Percentiles rank a stretch among this genome's conserved stretches.
phyloP scores from a whole-genome alignment of 345 rosid species.

The Bruguiera parviflora region DNA sequence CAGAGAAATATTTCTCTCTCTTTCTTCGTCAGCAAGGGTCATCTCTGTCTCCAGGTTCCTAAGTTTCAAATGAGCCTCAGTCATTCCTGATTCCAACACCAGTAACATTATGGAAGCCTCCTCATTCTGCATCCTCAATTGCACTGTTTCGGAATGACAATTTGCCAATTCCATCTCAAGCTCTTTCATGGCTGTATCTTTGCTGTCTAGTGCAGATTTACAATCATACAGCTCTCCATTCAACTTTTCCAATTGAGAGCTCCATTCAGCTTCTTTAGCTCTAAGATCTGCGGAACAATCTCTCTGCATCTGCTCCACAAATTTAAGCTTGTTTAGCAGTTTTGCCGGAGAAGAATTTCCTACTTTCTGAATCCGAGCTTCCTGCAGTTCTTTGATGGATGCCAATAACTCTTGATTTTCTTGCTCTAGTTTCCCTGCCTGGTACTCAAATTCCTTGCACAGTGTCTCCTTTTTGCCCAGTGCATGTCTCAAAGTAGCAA shows the following conservation, averaged over 20 bases:
- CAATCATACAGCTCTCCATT: not conserved
- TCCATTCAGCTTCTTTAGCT: not conserved
- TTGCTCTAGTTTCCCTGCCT: not conserved
- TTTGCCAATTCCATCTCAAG: not conserved
- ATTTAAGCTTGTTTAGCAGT: not conserved
- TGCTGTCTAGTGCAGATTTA: not conserved
- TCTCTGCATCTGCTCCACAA: conserved; percentile 1
- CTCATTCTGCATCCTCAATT: conserved; percentile 1
- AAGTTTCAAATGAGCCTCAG: not conserved
- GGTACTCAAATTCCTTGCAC: not conserved
- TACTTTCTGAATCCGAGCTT: not conserved
- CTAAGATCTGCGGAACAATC: not conserved
- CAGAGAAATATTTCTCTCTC: not conserved
- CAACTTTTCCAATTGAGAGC: not conserved
- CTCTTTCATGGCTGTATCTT: not conserved
- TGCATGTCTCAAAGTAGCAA: conserved; percentile 5
- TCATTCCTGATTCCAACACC: not conserved
- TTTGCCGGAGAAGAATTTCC: not conserved
- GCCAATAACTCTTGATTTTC: not conserved
- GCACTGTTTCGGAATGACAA: not conserved
- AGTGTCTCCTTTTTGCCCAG: not conserved
- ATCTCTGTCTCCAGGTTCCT: not conserved
- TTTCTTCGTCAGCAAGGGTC: not conserved
- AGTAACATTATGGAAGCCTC: not conserved
- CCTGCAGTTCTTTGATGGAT: not conserved